Evolutionary conservation across 2,329 filamentous ascomycete genomes (phyloP).

Genomic region (Cercospora nicotianae): DNA sequence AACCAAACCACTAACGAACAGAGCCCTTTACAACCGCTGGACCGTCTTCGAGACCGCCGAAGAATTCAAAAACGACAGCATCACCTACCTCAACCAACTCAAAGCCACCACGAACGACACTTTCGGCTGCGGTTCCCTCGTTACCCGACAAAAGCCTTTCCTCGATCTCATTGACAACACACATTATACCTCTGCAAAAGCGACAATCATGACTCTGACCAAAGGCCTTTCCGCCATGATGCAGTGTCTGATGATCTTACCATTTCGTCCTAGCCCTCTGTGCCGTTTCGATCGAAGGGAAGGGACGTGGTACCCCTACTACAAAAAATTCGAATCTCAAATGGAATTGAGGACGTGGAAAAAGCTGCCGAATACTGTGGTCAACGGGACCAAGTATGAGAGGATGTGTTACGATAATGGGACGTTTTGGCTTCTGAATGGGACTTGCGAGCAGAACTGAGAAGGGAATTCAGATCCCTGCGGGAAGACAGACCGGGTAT

Average conservation of each 20-base stretch:
- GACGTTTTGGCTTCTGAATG: not conserved
- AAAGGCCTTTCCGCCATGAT: not conserved
- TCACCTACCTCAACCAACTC: conserved; percentile 2
- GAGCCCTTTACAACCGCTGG: conserved; percentile 2
- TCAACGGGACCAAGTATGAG: not conserved
- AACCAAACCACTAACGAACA: not conserved
- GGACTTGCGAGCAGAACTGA: not conserved
- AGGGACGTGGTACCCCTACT: conserved; percentile 1
- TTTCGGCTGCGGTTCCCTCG: not conserved
- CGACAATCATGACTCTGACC: not conserved
- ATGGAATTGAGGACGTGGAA: conserved; percentile 1
- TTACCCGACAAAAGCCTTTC: not conserved
- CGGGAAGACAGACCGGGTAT: not conserved
- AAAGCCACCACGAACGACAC: not conserved
- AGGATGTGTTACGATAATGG: not conserved
- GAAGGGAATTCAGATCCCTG: not conserved
- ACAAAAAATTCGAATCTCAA: conserved; percentile 3
- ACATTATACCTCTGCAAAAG: not conserved
- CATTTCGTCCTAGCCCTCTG: not conserved
- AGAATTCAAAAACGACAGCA: conserved; percentile 1
- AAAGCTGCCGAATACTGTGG: not conserved
- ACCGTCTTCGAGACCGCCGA: conserved; percentile 4
- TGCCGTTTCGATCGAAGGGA: conserved; percentile 6
- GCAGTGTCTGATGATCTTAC: conserved; percentile 3
- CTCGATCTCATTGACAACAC: not conserved